Base-by-base conservation (phyloP, 108 stramenopile genomes). In the Cyclostephanos tholiformis region DNA sequence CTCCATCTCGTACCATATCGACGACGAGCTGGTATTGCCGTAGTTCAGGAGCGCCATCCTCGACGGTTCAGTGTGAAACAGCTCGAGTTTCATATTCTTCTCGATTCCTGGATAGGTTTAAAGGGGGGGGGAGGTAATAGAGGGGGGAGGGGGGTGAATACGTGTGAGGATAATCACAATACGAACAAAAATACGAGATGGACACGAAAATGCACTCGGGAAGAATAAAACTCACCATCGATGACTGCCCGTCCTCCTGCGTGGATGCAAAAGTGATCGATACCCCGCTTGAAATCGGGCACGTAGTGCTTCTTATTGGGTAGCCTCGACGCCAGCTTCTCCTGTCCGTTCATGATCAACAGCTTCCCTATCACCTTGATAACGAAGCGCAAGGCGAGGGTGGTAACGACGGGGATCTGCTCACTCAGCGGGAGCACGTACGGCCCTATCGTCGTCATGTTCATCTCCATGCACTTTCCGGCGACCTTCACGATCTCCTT, bases 211-310 rank as follows among this genome's bases (percentile, higher is more conserved):
- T 35, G 57, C 12, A 48, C 20, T 26, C 2, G 5, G 19, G 57
- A 17, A 6, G 22, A 36, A 27, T 27, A 8, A 75, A 66, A 81
- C 90, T 76, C 70, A 91, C 90, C 97, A 76, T 98, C 97, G 82
- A 98, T 96, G 16, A 97, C 97, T 36, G 96, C 96, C 26, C 97
- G 84, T 43, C 97, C 97, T 32, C 98, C 98, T 48, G 98, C 98
- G 82, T 99, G 98, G 71, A 99, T 96, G 70, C 98, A 99, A 73
- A 97, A 99, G 77, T 98, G 96, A 69, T 99, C 97, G 80, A 99
- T 96, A 38, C 96, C 95, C 22, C 93, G 73, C 86, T 96, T 97
- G 85, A 99, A 99, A 82, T 99, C 97, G 22, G 98, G 98, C 12
- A 97, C 92, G 71, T 99, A 99, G 23, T 91, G 90, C 72, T 84